Evolutionary conservation across 768 basidiomycete species (phyloP), one percentile per base, ranked within the genome.

Genomic region (Mrakia frigida): DNA sequence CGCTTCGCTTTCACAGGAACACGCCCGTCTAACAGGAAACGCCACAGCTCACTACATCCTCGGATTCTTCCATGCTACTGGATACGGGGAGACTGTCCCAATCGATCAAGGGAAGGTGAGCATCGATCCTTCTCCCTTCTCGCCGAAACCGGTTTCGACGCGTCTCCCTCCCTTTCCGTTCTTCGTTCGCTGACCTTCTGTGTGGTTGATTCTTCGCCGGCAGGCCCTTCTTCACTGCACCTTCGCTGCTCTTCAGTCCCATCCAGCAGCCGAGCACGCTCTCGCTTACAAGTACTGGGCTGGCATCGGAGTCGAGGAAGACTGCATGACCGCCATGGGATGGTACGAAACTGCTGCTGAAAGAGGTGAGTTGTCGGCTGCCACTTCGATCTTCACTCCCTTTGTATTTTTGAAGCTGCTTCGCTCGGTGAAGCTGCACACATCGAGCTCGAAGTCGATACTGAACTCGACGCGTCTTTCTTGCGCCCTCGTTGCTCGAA

Each of bases 211-310:
- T 35, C 53, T 21, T 60, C 68, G 9, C 14, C 69, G 0, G 31
- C 21, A 90, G 83, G 94, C 95, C 0, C 89, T 96, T 78, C 86
- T 98, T 0, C 92, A 96, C 80, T 94, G 94, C 82, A 97, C 95
- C 0, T 98, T 98, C 80, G 90, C 95, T 5, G 94, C 93, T 0
- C 89, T 94, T 70, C 90, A 91, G 2, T 92, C 91, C 0, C 88
- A 94, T 84, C 89, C 90, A 80, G 91, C 91, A 7, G 92, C 96
- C 0, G 90, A 94, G 82, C 94, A 96, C 92, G 89, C 93, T 2
- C 86, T 98, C 43, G 97, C 90, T 0, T 98, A 96, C 83, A 88
- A 94, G 37, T 90, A 95, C 81, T 98, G 94, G 95, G 90, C 92
- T 53, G 97, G 97, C 0, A 97, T 99, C 75, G 92, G 95, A 16